These are phyloP conservation scores for Gaertneriomyces semiglobifer DNA, from an alignment of 192 early-diverging fungal species.

Conservation along the genomic window DNA sequence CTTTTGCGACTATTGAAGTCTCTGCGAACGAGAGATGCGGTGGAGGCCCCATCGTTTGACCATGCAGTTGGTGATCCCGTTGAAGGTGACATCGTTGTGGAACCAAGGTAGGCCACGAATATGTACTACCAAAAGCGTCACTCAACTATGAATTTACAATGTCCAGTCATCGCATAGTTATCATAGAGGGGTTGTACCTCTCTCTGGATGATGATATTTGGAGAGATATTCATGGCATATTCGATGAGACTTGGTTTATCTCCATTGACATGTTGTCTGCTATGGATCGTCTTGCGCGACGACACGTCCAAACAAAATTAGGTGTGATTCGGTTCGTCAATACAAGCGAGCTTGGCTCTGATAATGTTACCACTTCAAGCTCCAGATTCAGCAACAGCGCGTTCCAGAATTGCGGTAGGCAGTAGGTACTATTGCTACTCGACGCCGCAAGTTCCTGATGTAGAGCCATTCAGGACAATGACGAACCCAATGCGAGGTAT, in stretches of 20 bases:
- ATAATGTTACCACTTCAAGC: too few relatives aligned
- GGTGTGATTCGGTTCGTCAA: not conserved
- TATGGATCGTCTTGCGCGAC: conserved; percentile 32
- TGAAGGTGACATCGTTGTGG: conserved; percentile 32
- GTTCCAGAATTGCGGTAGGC: too few relatives aligned
- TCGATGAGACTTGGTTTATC: conserved; percentile 53
- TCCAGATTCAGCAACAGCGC: too few relatives aligned
- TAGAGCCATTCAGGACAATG: not conserved
- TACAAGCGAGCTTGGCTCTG: not conserved
- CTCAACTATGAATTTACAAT: not conserved
- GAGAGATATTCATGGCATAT: conserved; percentile 27
- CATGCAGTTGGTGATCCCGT: conserved; percentile 50
- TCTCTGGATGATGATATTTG: conserved; percentile 41
- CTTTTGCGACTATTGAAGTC: too few relatives aligned
- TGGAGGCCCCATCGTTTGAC: conserved; percentile 44
- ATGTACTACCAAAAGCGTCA: not conserved
- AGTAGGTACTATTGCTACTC: too few relatives aligned
- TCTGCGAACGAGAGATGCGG: not conserved
- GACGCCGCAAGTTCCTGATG: too few relatives aligned
- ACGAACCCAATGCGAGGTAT: conserved; percentile 9
- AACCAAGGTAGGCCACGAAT: conserved; percentile 10
- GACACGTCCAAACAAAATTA: conserved; percentile 49
- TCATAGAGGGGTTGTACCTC: conserved; percentile 55
- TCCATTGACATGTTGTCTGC: conserved; percentile 22
- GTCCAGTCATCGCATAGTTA: conserved; percentile 41